These are phyloP conservation scores for Diaporthe sp. DNA, from an alignment of 2,329 filamentous ascomycete species.

Conservation along the genomic window DNA sequence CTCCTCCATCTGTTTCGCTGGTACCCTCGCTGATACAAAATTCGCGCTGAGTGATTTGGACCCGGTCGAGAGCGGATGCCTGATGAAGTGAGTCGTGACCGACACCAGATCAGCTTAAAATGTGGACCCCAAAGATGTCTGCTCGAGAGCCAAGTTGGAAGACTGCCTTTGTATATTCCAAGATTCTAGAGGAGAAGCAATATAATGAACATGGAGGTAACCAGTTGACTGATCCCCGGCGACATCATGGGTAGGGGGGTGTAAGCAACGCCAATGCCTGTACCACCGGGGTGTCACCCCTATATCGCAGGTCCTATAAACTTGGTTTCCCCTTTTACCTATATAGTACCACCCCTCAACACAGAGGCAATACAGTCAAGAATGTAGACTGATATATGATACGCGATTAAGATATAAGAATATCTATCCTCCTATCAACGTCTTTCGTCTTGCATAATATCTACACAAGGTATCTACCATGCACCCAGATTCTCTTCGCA, in stretches of 20 bases:
- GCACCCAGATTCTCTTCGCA: neutral
- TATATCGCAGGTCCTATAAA: neutral
- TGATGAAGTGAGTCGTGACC: neutral
- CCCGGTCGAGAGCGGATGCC: too few species aligned
- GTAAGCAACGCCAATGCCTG: neutral
- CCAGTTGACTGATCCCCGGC: neutral
- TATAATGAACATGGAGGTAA: neutral
- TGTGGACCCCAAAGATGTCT: neutral
- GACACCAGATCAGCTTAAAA: neutral
- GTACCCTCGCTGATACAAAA: neutral
- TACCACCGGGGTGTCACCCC: neutral
- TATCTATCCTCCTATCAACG: neutral
- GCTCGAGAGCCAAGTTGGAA: neutral
- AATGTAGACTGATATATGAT: neutral
- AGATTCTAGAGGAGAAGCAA: neutral
- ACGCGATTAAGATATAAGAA: neutral
- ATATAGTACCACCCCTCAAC: neutral
- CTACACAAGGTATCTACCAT: neutral
- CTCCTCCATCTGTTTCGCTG: neutral
- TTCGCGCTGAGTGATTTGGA: neutral
- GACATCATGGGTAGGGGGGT: neutral
- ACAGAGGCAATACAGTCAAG: neutral
- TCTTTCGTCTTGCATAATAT: neutral
- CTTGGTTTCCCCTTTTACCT: neutral
- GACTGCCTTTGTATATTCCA: neutral